Evolutionary conservation across 2,329 filamentous ascomycete species (phyloP).

Genomic region (Pseudogymnoascus sp.): DNA sequence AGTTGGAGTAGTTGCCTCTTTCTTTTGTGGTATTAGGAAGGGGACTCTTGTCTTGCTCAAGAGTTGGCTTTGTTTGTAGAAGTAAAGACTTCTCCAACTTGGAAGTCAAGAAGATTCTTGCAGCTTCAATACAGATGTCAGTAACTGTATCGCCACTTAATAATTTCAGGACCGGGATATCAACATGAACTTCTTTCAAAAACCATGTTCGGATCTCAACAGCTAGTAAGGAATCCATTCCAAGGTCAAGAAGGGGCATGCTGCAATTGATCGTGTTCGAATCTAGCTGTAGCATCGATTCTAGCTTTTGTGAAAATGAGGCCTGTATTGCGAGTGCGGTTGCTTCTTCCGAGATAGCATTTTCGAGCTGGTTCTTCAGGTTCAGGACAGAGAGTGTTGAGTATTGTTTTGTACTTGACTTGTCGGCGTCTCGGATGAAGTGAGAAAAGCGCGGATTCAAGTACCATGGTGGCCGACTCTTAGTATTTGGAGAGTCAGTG

Average conservation of each 20-base stretch:
- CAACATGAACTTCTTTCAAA: slow-evolving; percentile 18
- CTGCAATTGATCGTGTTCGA: background rate
- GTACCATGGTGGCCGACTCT: slow-evolving; percentile 15
- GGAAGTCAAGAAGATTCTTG: too few relatives aligned
- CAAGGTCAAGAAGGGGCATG: background rate
- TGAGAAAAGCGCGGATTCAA: background rate
- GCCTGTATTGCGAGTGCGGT: background rate
- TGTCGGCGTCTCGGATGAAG: too few relatives aligned
- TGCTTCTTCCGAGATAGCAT: background rate
- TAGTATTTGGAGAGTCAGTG: slow-evolving; percentile 11
- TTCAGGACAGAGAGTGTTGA: background rate
- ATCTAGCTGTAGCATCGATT: background rate
- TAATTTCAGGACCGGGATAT: slow-evolving; percentile 40
- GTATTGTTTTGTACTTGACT: background rate
- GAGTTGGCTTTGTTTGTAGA: too few relatives aligned
- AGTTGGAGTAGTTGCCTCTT: too few relatives aligned
- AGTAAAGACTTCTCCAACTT: too few relatives aligned
- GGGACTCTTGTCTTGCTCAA: too few relatives aligned
- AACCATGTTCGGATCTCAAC: slow-evolving; percentile 9
- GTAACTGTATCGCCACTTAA: slow-evolving; percentile 26
- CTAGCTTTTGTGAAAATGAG: background rate
- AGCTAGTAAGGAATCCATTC: slow-evolving; percentile 9
- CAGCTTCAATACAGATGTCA: slow-evolving; percentile 11
- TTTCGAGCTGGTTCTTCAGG: background rate
- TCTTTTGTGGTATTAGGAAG: too few relatives aligned